Evolutionary conservation across 805 yeast genomes (phyloP), one percentile per base, ranked within the genome.

Genomic region (Candida arabinofermentans): DNA sequence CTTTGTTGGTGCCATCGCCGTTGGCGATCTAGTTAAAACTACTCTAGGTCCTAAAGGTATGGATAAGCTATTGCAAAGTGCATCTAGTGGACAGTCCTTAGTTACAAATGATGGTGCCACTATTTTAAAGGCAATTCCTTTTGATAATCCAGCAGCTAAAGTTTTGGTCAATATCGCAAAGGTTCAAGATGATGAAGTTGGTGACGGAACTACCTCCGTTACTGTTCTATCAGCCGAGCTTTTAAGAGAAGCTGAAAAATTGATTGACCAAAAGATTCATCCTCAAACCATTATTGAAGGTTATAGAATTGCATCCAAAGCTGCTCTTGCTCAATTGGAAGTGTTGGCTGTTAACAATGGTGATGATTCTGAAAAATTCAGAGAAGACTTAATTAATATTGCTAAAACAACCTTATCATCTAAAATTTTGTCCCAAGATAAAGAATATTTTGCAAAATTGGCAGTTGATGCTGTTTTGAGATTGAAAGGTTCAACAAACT

Each of bases 71-170:
- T 71, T 93, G 48, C 96, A 88, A 58, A 82, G 95, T 50, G 86
- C 96, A 16, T 75, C 89, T 4, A 78, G 93, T 33, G 87, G 86
- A 36, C 73, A 72, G 41, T 74, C 93, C 2, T 59, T 90, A 58
- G 90, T 93, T 29, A 93, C 99, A 37, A 93, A 93, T 63, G 99
- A 93, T 69, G 99, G 99, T 47, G 99, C 99, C 38, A 93, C 99
- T 2, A 93, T 93, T 50, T 70, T 93, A 50, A 89, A 90, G 58
- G 76, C 95, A 2, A 91, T 93, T 55, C 97, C 98, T 13, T 78
- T 93, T 51, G 96, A 90, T 61, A 91, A 93, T 57, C 98, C 98
- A 8, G 98, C 98, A 13, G 99, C 99, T 19, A 87, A 87, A 57
- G 91, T 91, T 42, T 71, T 93, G 51, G 99, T 95, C 24, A 95